Base-by-base conservation (phyloP, 2,329 filamentous ascomycete species). In the Diaporthe citriasiana region DNA sequence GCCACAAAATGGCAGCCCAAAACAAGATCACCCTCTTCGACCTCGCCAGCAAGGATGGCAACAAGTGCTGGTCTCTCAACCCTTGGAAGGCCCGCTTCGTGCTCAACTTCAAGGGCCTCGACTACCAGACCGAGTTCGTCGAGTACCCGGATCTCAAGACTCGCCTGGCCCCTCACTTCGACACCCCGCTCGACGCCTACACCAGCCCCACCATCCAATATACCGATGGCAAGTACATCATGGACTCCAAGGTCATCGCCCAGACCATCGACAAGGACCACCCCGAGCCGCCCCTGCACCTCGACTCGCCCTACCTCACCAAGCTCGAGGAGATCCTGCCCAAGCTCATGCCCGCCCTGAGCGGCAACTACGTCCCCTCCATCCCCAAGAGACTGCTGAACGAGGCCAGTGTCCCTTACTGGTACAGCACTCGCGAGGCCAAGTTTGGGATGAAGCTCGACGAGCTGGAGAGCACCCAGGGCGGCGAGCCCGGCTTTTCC, bases 51-150 rank as follows among this genome's bases (percentile, higher is more conserved):
- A 88, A 85, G 79, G 82, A 83, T 27, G 84, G 83, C 22, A 80
- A 83, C 51, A 82, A 82, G 10, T 79, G 84, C 68, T 94, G 93
- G 93, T 92, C 91, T 1, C 82, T 89, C 59, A 94, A 94, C 79
- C 89, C 92, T 0, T 94, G 92, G 92, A 94, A 93, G 83, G 90
- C 89, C 57, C 91, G 93, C 1, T 82, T 94, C 72, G 79, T 88
- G 3, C 83, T 94, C 57, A 94, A 94, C 82, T 93, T 87, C 83
- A 94, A 94, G 80, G 85, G 85, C 1, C 80, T 94, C 19, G 86
- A 90, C 59, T 94, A 94, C 83, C 87, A 88, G 79, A 94, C 92
- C 0, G 85, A 91, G 86, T 94, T 91, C 91, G 82, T 85, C 22
- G 91, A 93, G 78, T 94, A 93, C 77, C 92, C 92, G 0, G 89